Percentiles rank a stretch among this genome's conserved stretches.
phyloP scores from a whole-genome alignment of 2,329 filamentous ascomycete species.

The Apiospora rasikravindrae region DNA sequence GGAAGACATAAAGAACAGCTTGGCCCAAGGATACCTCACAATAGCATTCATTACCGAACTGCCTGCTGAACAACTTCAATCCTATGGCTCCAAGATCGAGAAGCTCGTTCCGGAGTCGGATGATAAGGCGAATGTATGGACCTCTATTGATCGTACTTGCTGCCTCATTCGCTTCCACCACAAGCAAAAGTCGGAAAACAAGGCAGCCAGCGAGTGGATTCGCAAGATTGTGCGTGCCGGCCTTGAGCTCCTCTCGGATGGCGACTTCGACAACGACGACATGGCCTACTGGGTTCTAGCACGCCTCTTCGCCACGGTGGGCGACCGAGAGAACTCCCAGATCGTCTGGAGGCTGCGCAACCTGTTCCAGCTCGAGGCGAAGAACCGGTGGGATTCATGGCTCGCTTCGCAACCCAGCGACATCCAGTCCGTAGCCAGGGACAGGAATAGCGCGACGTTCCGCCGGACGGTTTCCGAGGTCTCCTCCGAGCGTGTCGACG shows the following conservation, averaged over 20 bases:
- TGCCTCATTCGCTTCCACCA: constrained; percentile 36
- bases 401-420: constrained; percentile 26
- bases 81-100: constrained; percentile 29
- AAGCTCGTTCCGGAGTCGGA: constrained; percentile 32
- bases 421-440: neutral
- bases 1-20: constrained; percentile 30
- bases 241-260: constrained; percentile 37
- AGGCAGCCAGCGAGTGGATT: constrained; percentile 28
- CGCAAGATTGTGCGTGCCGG: constrained; percentile 30
- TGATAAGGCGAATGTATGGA: constrained; percentile 29
- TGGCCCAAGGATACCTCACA: constrained; percentile 34
- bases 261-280: constrained; percentile 37
- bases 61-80: constrained; percentile 28
- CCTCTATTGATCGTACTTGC: constrained; percentile 30
- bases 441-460: neutral
- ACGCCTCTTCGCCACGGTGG: constrained; percentile 30
- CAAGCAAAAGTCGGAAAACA: constrained; percentile 29
- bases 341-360: constrained; percentile 36
- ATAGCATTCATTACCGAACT: constrained; percentile 31
- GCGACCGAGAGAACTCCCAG: constrained; percentile 29
- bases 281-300: constrained; percentile 34
- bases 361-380: constrained; percentile 28
- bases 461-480: constrained; percentile 1
- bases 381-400: constrained; percentile 34
- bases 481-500: neutral